phyloP scores from a whole-genome alignment of 2,329 filamentous ascomycete genomes.

The Pestalotiopsis sp. region DNA sequence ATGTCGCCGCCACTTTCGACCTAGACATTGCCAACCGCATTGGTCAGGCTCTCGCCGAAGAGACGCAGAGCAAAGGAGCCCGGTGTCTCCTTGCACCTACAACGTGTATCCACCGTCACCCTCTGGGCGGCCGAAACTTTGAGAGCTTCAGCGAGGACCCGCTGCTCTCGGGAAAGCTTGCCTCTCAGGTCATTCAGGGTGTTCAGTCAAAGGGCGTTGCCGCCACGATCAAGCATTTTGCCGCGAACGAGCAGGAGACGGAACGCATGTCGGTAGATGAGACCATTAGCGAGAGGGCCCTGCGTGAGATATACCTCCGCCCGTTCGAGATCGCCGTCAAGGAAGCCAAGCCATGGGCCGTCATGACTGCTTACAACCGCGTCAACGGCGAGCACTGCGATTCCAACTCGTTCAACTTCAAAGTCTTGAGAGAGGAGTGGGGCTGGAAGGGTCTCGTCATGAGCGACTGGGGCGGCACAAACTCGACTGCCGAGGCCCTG shows the following conservation, averaged over 20 bases:
- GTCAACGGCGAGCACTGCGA: conserved; percentile 48
- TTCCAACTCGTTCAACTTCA: conserved; percentile 40
- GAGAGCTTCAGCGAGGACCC: conserved; percentile 52
- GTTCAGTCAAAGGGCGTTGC: conserved; percentile 52
- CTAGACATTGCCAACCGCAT: conserved; percentile 56
- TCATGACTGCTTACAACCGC: conserved; percentile 51
- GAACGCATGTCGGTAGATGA: conserved; percentile 12
- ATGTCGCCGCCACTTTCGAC: conserved; percentile 66
- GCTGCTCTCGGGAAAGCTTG: conserved; percentile 45
- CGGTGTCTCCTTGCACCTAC: conserved; percentile 73
- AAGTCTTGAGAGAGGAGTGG: conserved; percentile 46
- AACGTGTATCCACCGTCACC: conserved; percentile 50
- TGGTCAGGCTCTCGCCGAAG: conserved; percentile 61
- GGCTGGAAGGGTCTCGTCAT: conserved; percentile 47
- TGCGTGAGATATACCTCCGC: conserved; percentile 35
- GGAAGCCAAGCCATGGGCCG: conserved; percentile 42
- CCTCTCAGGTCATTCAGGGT: conserved; percentile 45
- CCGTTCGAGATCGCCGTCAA: conserved; percentile 48
- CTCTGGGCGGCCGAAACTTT: conserved; percentile 50
- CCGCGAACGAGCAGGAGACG: conserved; percentile 32
- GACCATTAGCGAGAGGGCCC: conserved; percentile 13
- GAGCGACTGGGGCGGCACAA: conserved; percentile 48
- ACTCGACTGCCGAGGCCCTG: conserved; percentile 35
- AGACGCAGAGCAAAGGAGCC: conserved; percentile 59
- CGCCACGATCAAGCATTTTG: conserved; percentile 35